Evolutionary conservation across 2,329 filamentous ascomycete species (phyloP), one percentile per base, ranked within the genome.

Genomic region (Acrocalymma vagum): DNA sequence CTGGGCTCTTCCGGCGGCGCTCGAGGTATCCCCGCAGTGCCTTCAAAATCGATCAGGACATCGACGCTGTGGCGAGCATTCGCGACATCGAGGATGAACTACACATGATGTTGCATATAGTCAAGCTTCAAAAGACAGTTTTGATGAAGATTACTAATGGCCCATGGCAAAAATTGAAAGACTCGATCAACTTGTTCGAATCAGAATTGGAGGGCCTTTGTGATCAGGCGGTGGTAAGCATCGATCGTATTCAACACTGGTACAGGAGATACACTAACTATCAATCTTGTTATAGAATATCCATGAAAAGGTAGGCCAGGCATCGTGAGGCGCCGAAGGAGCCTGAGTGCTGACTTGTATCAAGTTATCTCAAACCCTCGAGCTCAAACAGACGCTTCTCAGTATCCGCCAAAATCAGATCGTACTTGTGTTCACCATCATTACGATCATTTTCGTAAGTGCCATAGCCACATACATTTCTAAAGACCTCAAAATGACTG

Each of bases 301-400:
- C 21, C 9, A 36, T 21, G 33, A 27, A 6, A 10, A 27, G 33
- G 33, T 36, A 11, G 8, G 23, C 20, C 4, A 20, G n/a, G n/a
- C n/a, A 6, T 34, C 3, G 6, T 11, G 3, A 20, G 23, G n/a
- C 29, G 17, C 17, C 17, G 17, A 9, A 6, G 20, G 5, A 16
- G 14, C 4, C 23, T n/a, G n/a, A n/a, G n/a, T n/a, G n/a, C n/a
- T n/a, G n/a, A 16, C 11, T 14, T 3, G 29, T 4, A 8, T 23
- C 15, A 10, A 36, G 33, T 16, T 36, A 5, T 13, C 28, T n/a
- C 22, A 36, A 21, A 36, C 33, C 1, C 11, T 36, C 6, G 33
- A 18, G 10, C 21, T 36, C 15, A 36, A 36, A 20, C 33, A 36
- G 9, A 16, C 33, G 10, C 33, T 27, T 11, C 23, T 36, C n/a